Evolutionary conservation across 164 flowering plant species (phyloP).

Genomic region (Chloranthus sessilifolius): DNA sequence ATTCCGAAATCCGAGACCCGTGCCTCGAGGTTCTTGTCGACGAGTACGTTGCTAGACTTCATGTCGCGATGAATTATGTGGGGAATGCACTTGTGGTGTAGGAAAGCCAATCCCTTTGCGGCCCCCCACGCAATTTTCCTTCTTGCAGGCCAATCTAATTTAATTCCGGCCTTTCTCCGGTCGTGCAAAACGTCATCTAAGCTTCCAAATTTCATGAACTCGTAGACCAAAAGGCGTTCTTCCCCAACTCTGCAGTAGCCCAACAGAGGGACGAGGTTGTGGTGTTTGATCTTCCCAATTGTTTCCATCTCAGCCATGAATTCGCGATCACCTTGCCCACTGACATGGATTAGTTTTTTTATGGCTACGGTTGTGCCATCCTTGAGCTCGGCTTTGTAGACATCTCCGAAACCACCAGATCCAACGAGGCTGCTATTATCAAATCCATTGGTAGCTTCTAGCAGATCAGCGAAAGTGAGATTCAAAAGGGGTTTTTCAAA

Average conservation of each 20-base stretch:
- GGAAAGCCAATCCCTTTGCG: constrained; percentile 86
- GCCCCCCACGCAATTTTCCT: constrained; percentile 88
- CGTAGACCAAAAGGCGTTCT: constrained; percentile 87
- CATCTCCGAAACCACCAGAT: constrained; percentile 1
- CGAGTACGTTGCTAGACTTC: constrained; percentile 94
- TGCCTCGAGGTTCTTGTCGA: constrained; percentile 84
- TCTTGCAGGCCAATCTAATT: constrained; percentile 75
- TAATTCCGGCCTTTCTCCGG: constrained; percentile 52
- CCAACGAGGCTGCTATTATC: background rate
- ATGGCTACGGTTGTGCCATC: background rate
- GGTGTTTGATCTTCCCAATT: constrained; percentile 90
- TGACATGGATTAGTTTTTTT: constrained; percentile 54
- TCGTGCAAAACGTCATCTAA: constrained; percentile 83
- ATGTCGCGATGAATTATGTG: constrained; percentile 95
- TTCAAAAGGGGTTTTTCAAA: constrained; percentile 3
- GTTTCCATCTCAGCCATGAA: constrained; percentile 99
- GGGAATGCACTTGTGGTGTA: constrained; percentile 90
- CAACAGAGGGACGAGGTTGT: constrained; percentile 86
- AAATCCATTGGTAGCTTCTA: constrained; percentile 3
- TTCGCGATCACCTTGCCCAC: constrained; percentile 95
- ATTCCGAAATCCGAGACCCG: constrained; percentile 97
- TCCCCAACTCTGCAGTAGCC: constrained; percentile 99
- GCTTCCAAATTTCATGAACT: constrained; percentile 92
- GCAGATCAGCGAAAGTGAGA: constrained; percentile 5
- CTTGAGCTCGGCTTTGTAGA: constrained; percentile 75